Base-by-base conservation (phyloP, 2,329 filamentous ascomycete genomes). In the Dactylellina haptotyla region DNA sequence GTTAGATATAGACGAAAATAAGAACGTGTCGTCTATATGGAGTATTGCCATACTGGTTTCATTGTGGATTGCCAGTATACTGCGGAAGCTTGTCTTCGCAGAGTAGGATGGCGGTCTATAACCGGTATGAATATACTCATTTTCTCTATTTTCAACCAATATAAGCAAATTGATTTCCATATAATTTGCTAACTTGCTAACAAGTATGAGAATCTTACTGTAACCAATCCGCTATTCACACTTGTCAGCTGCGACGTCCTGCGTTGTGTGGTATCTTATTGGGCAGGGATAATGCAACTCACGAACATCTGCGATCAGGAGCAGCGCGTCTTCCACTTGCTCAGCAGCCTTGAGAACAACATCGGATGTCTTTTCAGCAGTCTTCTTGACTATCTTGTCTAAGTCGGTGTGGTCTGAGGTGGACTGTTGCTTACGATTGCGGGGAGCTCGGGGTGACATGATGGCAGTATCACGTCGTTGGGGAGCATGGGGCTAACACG, bases 121-220 rank as follows among this genome's bases (percentile, higher is more conserved):
- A 2, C 80, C 79, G 1, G 79, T 79, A 32, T 79, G 77, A 25
- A 81, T 80, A 34, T 79, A 79, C n/a, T 80, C 79, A 64, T 80
- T 81, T 54, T 80, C 80, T n/a, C 79, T 76, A 51, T 14, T n/a
- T 4, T 9, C n/a, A 16, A 6, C 1, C 9, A 20, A 30, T 8
- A 30, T 23, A 16, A 16, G 14, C 18, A 23, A 12, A 6, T n/a
- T n/a, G n/a, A n/a, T 32, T 41, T 39, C 18, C 32, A 14, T 23
- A 26, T 12, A 12, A 34, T 54, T 18, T 10, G 25, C 6, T 8
- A 4, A 16, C 37, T 9, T 4, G 10, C n/a, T 4, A 4, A 9
- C 12, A 8, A 41, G 18, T 6, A 41, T 41, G 4, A 41, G 18
- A 53, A 43, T 48, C 56, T 34, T 48, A 59, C 56, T 48, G 56